These are phyloP conservation scores for Alloteropsis semialata DNA, from an alignment of 176 grass and related monocot genomes.

Conservation along the genomic window DNA sequence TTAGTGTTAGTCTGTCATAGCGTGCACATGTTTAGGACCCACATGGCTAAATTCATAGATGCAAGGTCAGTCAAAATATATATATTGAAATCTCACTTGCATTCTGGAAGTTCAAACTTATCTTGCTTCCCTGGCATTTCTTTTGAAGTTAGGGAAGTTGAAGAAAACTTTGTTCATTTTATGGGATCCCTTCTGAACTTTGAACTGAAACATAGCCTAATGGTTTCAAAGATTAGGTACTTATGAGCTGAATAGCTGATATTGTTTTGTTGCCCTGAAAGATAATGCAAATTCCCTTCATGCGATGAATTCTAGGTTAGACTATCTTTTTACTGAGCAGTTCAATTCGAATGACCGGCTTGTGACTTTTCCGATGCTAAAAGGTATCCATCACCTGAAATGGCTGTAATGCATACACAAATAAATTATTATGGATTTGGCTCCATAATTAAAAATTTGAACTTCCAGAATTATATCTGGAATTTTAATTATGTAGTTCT, in stretches of 20 bases:
- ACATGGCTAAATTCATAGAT: conserved; percentile 6
- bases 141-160: not conserved
- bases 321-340: not conserved
- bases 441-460: not conserved
- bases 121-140: not conserved
- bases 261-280: conserved; percentile 3
- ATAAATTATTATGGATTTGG: not conserved
- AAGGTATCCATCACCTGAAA: conserved; percentile 9
- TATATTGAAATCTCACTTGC: not conserved
- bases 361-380: not conserved
- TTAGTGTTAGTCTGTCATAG: not conserved
- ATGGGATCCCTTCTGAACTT: not conserved
- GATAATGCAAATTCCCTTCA: not conserved
- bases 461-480: not conserved
- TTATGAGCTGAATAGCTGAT: not conserved
- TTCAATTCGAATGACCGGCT: not conserved
- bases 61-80: not conserved
- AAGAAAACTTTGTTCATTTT: not conserved
- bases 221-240: not conserved
- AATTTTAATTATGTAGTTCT: not conserved
- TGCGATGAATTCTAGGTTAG: not conserved
- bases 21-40: not conserved
- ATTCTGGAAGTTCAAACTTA: not conserved
- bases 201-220: not conserved
- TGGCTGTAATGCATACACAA: not conserved